A percentile compares a stretch with the other conserved stretches of the same genome.
Conservation (phyloP, 2,329 filamentous ascomycete species). For the Fusarium palustre region DNA sequence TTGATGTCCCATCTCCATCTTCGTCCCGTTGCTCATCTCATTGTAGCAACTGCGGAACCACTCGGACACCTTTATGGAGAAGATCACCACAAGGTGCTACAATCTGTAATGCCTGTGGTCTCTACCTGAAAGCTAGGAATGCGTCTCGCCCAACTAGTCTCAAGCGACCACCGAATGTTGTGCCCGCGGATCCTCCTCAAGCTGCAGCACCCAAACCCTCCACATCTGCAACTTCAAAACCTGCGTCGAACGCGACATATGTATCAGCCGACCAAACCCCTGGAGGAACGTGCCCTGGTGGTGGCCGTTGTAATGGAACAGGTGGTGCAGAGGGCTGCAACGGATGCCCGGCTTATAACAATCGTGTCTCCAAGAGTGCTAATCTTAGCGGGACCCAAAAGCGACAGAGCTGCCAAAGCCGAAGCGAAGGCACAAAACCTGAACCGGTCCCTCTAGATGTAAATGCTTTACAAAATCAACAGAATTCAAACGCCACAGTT, state of each 20-base stretch:
- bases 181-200: conserved; percentile 57
- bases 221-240: conserved; percentile 56
- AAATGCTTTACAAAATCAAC: conserved; percentile 50
- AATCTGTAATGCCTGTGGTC: conserved; percentile 96
- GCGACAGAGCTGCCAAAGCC: conserved; percentile 53
- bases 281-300: conserved; percentile 92
- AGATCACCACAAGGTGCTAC: conserved; percentile 92
- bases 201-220: conserved; percentile 55
- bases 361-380: conserved; percentile 88
- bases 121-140: conserved; percentile 95
- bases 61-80: conserved; percentile 92
- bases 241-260: conserved; percentile 69
- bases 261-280: conserved; percentile 80
- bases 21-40: conserved; percentile 8
- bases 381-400: conserved; percentile 72
- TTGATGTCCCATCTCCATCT: background rate
- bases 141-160: conserved; percentile 89
- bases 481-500: conserved; percentile 51
- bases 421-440: conserved; percentile 39
- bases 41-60: conserved; percentile 91
- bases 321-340: conserved; percentile 95
- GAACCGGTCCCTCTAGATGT: conserved; percentile 51
- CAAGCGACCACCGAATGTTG: conserved; percentile 76
- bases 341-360: conserved; percentile 97
- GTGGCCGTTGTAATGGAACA: conserved; percentile 94